Evolutionary conservation across 208 protist species (phyloP).

Genomic region (Leptomonas pyrrhocoris): DNA sequence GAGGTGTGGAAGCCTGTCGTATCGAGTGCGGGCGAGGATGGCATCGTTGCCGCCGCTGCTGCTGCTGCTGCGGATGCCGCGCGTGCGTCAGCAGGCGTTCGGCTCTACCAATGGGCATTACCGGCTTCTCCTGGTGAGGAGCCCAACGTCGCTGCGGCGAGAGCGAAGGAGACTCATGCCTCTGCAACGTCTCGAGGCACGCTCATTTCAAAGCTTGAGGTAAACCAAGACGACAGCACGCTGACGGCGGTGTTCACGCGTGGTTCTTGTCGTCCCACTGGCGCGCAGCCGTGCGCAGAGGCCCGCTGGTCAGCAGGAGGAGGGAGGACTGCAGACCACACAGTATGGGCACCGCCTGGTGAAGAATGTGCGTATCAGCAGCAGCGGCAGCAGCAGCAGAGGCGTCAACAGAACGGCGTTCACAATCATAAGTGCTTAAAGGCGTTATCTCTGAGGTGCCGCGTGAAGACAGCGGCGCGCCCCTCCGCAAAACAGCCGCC

Average conservation of each 20-base stretch:
- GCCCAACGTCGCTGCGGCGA: not conserved
- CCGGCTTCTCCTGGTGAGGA: not conserved
- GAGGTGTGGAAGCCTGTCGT: constrained; percentile 2
- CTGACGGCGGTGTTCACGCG: constrained; percentile 27
- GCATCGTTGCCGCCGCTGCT: not conserved
- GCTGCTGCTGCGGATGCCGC: not conserved
- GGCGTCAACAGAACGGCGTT: not conserved
- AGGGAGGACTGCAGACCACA: constrained; percentile 3
- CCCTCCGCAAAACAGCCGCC: constrained; percentile 13
- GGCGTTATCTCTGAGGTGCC: constrained; percentile 20
- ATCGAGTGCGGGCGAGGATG: not conserved
- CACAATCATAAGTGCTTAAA: not conserved
- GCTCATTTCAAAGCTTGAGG: constrained; percentile 10
- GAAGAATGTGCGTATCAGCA: not conserved
- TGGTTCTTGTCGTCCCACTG: not conserved
- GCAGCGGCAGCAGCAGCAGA: constrained; percentile 3
- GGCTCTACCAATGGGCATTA: constrained; percentile 23
- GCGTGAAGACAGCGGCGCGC: constrained; percentile 10
- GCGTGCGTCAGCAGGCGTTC: constrained; percentile 8
- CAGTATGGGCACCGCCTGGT: not conserved
- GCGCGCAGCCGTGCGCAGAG: constrained; percentile 8
- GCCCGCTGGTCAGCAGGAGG: constrained; percentile 17
- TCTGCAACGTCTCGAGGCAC: not conserved
- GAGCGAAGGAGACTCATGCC: not conserved
- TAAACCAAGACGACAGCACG: constrained; percentile 3